Base-by-base conservation (phyloP, 2,329 filamentous ascomycete genomes). In the Fusarium drepaniforme region DNA sequence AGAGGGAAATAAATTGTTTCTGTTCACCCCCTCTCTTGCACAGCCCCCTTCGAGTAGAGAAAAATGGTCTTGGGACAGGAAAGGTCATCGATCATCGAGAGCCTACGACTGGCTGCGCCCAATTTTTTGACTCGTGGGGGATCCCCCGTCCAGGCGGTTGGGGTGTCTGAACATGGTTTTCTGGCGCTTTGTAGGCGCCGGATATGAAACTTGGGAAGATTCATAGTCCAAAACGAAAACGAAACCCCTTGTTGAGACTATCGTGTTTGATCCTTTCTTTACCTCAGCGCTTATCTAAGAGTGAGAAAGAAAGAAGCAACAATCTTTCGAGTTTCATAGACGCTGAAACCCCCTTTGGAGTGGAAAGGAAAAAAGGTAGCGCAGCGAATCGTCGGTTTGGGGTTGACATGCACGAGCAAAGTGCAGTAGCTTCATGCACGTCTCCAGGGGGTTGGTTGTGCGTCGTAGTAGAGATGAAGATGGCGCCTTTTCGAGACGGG, bases 371-470 rank as follows among this genome's bases (percentile, higher is more conserved):
- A 7, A 33, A 7, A 33, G 9, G 18, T 53, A 53, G 25, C 49
- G 49, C 25, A 53, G 49, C 49, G 49, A 53, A 53, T 53, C 5
- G 18, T 53, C 49, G 25, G 25, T 33, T 53, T 53, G 68, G 70
- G 71, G 59, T 71, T 64, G 70, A 68, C 56, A 53, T 75, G 71
- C 70, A 58, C 63, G 67, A 66, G 69, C 69, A 67, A 61, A 68
- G 51, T 75, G 75, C 74, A 77, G 76, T 78, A 78, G 75, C 57
- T 60, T 53, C 68, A 78, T 75, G 74, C 74, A 75, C 53, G 74
- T 60, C 53, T 64, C 64, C 74, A 73, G 71, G 75, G 66, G 75
- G 75, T 77, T 66, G 63, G 53, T 46, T 73, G 70, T 13, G 23
- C 1, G 44, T 25, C 8, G 44, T 25, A 51, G 46, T 28, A 28